Base-by-base conservation (phyloP, 1,139 yeast genomes). In the Taphrina wiesneri region DNA sequence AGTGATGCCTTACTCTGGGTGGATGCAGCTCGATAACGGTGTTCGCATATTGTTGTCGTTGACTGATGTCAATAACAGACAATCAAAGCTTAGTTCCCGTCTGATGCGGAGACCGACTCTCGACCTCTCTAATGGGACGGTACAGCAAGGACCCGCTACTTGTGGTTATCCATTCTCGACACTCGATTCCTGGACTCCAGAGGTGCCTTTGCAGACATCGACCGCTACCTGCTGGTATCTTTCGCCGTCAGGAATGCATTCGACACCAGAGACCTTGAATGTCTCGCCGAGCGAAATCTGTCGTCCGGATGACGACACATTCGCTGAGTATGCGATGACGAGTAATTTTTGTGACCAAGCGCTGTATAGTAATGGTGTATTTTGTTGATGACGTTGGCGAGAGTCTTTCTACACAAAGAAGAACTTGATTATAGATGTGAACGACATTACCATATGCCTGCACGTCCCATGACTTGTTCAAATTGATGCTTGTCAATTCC, bases 401-500 rank as follows among this genome's bases (percentile, higher is more conserved):
- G n/a, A n/a, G n/a, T n/a, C n/a, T n/a, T n/a, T n/a, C n/a, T n/a
- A n/a, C n/a, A n/a, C n/a, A n/a, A n/a, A n/a, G 9, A 30, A 11
- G 6, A 30, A 30, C 11, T 30, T 30, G 34, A 30, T 30, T 6
- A 30, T 11, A 30, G 11, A 30, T 30, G 34, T 15, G 19, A 39
- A 39, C 17, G 34, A 21, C 34, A 4, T 51, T 26, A 63, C 56
- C 56, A 65, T 15, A 65, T 59, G 19, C 67, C 67, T 23, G 67
- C 67, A 15, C 67, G 49, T 15, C 62, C 57, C 66, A 65, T 63
- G 39, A 65, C 56, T 41, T 61, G 56, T 28, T 61, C 67, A 36
- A 65, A 65, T 41, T 65, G 66, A 34, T 49, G 41, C 52, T 56
- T 49, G 41, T 51, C 46, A 21, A 65, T 54, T 21, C 65, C 65